Evolutionary conservation across 257 asterid species (phyloP).

Genomic region (Rehmannia glutinosa): DNA sequence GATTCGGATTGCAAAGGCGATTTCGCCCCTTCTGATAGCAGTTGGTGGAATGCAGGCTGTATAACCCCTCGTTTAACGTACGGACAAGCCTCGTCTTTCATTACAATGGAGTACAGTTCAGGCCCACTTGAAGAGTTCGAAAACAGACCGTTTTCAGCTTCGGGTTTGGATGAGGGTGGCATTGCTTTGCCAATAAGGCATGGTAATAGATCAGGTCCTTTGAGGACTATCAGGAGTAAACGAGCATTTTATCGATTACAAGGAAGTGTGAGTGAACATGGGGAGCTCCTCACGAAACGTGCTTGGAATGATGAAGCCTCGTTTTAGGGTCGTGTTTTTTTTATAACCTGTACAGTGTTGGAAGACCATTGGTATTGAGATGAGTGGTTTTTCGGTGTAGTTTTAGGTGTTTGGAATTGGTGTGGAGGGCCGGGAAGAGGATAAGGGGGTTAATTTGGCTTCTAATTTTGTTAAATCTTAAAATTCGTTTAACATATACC

Average conservation of each 20-base stretch:
- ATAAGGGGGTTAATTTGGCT: slow-evolving; percentile 33
- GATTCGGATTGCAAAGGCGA: slow-evolving; percentile 79
- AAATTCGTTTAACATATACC: slow-evolving; percentile 32
- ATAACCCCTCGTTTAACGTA: slow-evolving; percentile 55
- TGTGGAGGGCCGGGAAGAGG: neutral
- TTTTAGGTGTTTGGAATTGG: slow-evolving; percentile 34
- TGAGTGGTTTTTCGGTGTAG: slow-evolving; percentile 36
- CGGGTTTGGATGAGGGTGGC: slow-evolving; percentile 43
- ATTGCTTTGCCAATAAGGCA: slow-evolving; percentile 46
- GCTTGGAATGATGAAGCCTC: slow-evolving; percentile 73
- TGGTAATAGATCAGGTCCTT: slow-evolving; percentile 81
- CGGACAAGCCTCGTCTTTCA: slow-evolving; percentile 73
- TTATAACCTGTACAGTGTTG: slow-evolving; percentile 55
- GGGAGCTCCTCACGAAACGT: slow-evolving; percentile 42
- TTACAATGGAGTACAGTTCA: slow-evolving; percentile 94
- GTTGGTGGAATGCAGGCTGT: slow-evolving; percentile 95
- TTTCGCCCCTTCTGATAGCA: slow-evolving; percentile 72
- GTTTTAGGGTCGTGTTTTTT: slow-evolving; percentile 43
- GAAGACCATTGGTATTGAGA: slow-evolving; percentile 38
- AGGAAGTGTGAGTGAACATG: slow-evolving; percentile 89
- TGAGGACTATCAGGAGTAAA: slow-evolving; percentile 64
- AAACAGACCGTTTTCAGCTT: slow-evolving; percentile 56
- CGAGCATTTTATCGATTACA: slow-evolving; percentile 57
- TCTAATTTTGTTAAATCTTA: slow-evolving; percentile 55
- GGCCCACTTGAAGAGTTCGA: slow-evolving; percentile 77